These are phyloP conservation scores for Epichloe glyceriae DNA, from an alignment of 2,329 filamentous ascomycete genomes.

Conservation along the genomic window DNA sequence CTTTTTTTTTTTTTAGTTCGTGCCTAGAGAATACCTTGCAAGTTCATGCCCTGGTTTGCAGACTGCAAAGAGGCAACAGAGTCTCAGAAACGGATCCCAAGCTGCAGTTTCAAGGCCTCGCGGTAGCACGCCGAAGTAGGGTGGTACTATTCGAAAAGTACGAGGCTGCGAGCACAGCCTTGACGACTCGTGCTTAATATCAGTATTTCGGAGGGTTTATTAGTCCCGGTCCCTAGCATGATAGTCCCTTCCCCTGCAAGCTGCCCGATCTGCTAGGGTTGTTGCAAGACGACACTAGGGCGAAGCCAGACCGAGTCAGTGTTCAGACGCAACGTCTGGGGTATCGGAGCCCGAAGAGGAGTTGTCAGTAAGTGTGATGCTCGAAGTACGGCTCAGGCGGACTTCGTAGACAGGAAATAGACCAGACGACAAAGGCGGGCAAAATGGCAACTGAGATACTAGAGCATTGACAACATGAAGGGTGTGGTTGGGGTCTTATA, in stretches of 20 bases:
- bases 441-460: neutral
- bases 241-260: conserved; percentile 23
- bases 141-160: conserved; percentile 5
- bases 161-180: conserved; percentile 24
- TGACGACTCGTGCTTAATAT: conserved; percentile 23
- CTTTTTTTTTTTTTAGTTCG: neutral
- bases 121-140: conserved; percentile 9
- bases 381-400: neutral
- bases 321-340: conserved; percentile 3
- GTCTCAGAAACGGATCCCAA: neutral
- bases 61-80: neutral
- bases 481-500: conserved; percentile 9
- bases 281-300: conserved; percentile 27
- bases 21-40: neutral
- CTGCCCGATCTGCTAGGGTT: conserved; percentile 21
- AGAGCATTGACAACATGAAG: neutral
- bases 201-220: conserved; percentile 26
- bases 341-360: neutral
- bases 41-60: neutral
- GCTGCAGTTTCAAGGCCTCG: conserved; percentile 2
- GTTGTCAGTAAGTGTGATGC: neutral
- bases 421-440: neutral
- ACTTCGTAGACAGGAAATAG: neutral
- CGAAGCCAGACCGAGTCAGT: conserved; percentile 10
- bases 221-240: conserved; percentile 24